These are phyloP conservation scores for Lasiosphaeriaceae sp. DNA, from an alignment of 495 filamentous ascomycete genomes.

Conservation along the genomic window DNA sequence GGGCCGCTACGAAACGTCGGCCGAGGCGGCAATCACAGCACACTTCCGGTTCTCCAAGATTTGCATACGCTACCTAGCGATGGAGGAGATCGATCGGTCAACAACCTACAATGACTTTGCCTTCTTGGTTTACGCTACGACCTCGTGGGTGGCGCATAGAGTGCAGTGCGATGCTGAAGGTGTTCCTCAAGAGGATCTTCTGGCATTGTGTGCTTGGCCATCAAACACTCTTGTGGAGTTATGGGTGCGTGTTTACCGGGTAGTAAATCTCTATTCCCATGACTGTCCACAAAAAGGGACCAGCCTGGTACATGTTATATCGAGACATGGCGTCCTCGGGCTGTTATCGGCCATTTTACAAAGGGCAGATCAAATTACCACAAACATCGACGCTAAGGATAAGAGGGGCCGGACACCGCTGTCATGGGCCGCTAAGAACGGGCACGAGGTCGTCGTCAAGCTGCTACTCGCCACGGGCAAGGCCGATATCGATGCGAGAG, in stretches of 20 bases:
- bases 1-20: neutral
- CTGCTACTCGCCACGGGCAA: too few species aligned
- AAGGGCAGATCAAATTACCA: neutral
- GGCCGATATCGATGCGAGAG: too few species aligned
- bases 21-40: conserved; percentile 11
- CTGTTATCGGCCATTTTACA: neutral
- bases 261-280: neutral
- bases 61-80: conserved; percentile 17
- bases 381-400: conserved; percentile 2
- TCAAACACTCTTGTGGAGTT: neutral
- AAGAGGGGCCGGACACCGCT: too few species aligned
- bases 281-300: too few species aligned
- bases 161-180: neutral
- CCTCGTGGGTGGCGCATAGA: neutral
- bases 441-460: too few species aligned
- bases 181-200: conserved; percentile 5
- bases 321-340: neutral
- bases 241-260: neutral
- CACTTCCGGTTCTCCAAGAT: conserved; percentile 17
- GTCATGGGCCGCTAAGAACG: too few species aligned
- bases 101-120: conserved; percentile 6
- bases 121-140: too few species aligned
- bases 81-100: conserved; percentile 1
- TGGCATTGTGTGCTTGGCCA: conserved; percentile 1
- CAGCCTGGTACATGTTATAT: neutral